phyloP scores from a whole-genome alignment of 2,329 filamentous ascomycete species.

The Microdochium trichocladiopsis region DNA sequence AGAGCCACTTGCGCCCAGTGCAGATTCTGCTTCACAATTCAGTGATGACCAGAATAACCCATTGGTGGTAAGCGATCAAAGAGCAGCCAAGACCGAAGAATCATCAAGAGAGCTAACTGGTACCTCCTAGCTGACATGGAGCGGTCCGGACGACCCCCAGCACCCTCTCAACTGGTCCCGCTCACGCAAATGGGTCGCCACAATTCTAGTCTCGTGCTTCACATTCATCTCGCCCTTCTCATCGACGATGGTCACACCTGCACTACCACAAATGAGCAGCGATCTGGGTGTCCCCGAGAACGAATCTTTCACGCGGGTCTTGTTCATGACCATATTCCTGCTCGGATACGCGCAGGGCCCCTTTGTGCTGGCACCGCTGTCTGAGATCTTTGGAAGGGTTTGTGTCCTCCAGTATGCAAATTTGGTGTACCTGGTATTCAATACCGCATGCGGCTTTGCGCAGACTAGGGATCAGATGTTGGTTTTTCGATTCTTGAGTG shows the following conservation, averaged over 20 bases:
- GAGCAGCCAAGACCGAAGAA: too few species aligned
- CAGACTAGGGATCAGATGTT: conserved; percentile 35
- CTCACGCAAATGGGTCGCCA: conserved; percentile 24
- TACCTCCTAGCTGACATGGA: conserved; percentile 28
- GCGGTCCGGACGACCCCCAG: conserved; percentile 31
- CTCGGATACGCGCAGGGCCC: conserved; percentile 39
- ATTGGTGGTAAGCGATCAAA: not conserved
- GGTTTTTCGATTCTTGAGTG: conserved; percentile 40
- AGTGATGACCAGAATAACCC: not conserved
- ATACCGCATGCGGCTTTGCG: conserved; percentile 42
- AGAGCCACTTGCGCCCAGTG: not conserved
- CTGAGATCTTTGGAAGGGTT: conserved; percentile 27
- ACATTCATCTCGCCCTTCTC: conserved; percentile 51
- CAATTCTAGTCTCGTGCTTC: conserved; percentile 26
- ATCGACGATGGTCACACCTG: conserved; percentile 43
- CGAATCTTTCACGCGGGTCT: conserved; percentile 24
- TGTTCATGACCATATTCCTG: conserved; percentile 38
- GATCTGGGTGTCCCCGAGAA: conserved; percentile 35
- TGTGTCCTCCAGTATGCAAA: conserved; percentile 40
- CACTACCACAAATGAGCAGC: conserved; percentile 30
- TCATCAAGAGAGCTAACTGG: too few species aligned
- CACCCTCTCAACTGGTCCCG: conserved; percentile 40
- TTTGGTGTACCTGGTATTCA: conserved; percentile 39
- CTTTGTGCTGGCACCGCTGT: conserved; percentile 30
- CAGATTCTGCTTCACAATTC: not conserved